Evolutionary conservation across 768 basidiomycete species (phyloP), one percentile per base, ranked within the genome.

Genomic region (Boletus rubescentipes): DNA sequence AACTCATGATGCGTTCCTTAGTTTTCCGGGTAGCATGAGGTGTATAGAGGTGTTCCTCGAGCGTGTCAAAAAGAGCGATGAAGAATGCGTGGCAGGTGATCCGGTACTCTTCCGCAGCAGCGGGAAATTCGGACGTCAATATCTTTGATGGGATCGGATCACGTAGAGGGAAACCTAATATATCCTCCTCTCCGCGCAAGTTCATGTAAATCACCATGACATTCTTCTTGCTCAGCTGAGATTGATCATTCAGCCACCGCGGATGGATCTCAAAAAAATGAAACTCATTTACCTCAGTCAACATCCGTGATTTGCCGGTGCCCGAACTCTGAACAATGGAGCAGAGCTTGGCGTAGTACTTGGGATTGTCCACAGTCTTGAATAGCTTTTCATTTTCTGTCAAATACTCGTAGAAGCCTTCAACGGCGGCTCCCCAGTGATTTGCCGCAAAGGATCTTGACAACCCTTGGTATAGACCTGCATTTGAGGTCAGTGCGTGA

Each of bases 381-480:
- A 61, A 61, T 8, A 53, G 16, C 3, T 32, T 36, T 29, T 63
- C 50, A 37, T 60, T 55, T 10, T 16, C 39, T n/a, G 37, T 39
- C 26, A 65, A 41, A 40, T 62, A 65, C 31, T 65, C 55, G 29
- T 55, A 58, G 35, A 66, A 60, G 6, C 64, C 53, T 12, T 60
- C 55, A 8, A 47, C 48, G 8, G 59, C 57, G 21, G 20, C 51
- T 1, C 53, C 53, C 5, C 9, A 10, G 31, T 53, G 59, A 26
- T 11, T 9, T 41, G 26, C 43, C 15, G 9, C 5, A 5, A 58
- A 58, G 1, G 56, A 59, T 11, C 5, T 4, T 8, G 38, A 26
- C 11, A 59, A 14, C 0, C 5, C 39, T 12, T 21, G 5, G n/a
- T 15, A 39, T 35, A 57, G 2, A 38, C 29, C 57, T 57, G 7